Base-by-base conservation (phyloP, 129 eudicot genomes). In the Flaveria linearis region DNA sequence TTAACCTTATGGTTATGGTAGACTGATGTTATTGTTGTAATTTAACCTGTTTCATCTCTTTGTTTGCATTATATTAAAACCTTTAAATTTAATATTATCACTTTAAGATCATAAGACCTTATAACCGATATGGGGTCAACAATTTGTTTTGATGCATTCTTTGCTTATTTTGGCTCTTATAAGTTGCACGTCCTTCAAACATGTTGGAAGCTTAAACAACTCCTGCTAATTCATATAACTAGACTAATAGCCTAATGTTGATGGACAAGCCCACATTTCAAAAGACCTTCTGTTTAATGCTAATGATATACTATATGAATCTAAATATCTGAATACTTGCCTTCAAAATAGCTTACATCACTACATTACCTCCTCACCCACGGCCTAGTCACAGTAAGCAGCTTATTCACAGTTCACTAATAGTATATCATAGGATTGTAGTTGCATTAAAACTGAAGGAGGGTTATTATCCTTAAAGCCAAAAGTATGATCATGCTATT, bases 1-100 rank as follows among this genome's bases (percentile, higher is more conserved):
- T 83, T 76, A 50, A 57, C 79, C 84, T 77, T 51, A 78, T 78
- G 73, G 70, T 68, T 51, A 78, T 78, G 73, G 70, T 68, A 64
- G 33, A 67, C 33, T 53, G 66, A 56, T 78, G 68, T 65, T 33
- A 41, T 73, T 67, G 76, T 60, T 58, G 17, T 64, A 52, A 60
- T 79, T 79, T 51, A 39, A 61, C 72, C 62, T 69, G 77, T 60
- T 25, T 60, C 79, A 42, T 70, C 42, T 78, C 46, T 74, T 63
- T 25, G 28, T 72, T 64, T 81, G 64, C 53, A 69, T 18, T 58
- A 53, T 55, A 43, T 49, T 64, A 46, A 70, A 69, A 36, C 47
- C 47, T 51, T 61, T 71, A 20, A 56, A 25, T 78, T 62, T 78
- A 46, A 22, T 78, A 57, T 49, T 22, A 70, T 60, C 15, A 56